A percentile compares a stretch with the other conserved stretches of the same genome.
Conservation (phyloP, 2,329 filamentous ascomycete genomes). For the Grosmannia huntii region DNA sequence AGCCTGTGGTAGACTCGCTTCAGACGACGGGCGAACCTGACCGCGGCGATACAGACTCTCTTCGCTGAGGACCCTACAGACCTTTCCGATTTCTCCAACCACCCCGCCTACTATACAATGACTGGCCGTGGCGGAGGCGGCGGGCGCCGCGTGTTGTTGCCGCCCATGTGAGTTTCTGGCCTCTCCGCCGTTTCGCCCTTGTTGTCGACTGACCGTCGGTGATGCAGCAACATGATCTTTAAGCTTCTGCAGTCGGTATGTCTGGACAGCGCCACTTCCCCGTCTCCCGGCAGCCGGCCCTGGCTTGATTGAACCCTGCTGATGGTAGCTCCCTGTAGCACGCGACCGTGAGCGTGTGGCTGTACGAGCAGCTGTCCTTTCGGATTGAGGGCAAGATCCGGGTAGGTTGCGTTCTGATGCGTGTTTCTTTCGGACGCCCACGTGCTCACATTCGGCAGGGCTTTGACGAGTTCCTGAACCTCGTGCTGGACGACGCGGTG, state of each 20-base stretch:
- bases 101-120: slow-evolving; percentile 27
- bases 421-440: background rate
- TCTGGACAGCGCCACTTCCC: background rate
- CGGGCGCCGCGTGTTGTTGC: slow-evolving; percentile 46
- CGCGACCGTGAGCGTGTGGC: slow-evolving; percentile 83
- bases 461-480: slow-evolving; percentile 99
- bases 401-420: slow-evolving; percentile 35
- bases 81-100: background rate
- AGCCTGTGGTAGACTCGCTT: background rate
- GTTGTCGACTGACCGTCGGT: background rate
- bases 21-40: background rate
- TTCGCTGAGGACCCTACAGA: background rate
- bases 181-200: background rate
- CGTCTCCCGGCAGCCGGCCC: background rate
- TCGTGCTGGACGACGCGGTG: slow-evolving; percentile 81
- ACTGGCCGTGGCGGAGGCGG: slow-evolving; percentile 47
- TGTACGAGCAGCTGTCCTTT: slow-evolving; percentile 90
- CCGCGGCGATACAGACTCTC: background rate
- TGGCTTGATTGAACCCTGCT: background rate
- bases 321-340: slow-evolving; percentile 33
- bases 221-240: slow-evolving; percentile 64
- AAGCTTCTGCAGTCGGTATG: slow-evolving; percentile 60
- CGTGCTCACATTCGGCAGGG: slow-evolving; percentile 41
- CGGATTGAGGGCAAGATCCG: slow-evolving; percentile 94
- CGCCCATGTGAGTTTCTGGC: slow-evolving; percentile 31